Evolutionary conservation across 1,139 yeast genomes (phyloP), one percentile per base, ranked within the genome.

Genomic region (Arxiozyma slooffiae): DNA sequence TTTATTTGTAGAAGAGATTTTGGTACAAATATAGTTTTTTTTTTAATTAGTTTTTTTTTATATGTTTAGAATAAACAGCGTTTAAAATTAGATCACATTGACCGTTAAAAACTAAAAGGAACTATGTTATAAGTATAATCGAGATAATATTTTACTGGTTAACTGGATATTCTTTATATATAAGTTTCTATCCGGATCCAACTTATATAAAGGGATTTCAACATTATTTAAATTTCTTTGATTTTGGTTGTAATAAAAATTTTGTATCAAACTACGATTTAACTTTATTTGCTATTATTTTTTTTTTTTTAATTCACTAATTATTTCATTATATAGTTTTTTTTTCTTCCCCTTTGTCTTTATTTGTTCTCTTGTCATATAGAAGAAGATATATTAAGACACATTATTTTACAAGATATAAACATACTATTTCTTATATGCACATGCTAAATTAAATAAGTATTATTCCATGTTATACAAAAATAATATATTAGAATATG

Each of bases 141-240:
- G n/a, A n/a, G n/a, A n/a, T n/a, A n/a, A n/a, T n/a, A n/a, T n/a
- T n/a, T n/a, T n/a, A 41, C n/a, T 30, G 14, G 36, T 30, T 7
- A n/a, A 30, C 11, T 30, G 36, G 14, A 30, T 30, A 30, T 20
- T 11, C n/a, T n/a, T n/a, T 17, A n/a, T 20, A 17, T 16, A n/a
- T 26, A 39, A 46, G 22, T 57, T 56, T 4, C 63, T 60, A 43
- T 53, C 47, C 7, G 46, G 36, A 46, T 57, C 57, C 36, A 60
- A 37, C 21, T 60, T 58, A 45, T 60, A 57, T 11, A 67, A 55
- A 26, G 67, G 70, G 3, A 67, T 66, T 1, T 70, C 70, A 23
- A 53, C 56, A 18, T 39, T 37, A 8, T 43, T 44, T 34, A 46
- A n/a, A 46, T 21, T 30, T 46, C n/a, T 46, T 24, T 39, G 26